phyloP scores from a whole-genome alignment of 257 asterid genomes.

The Haberlea rhodopensis region DNA sequence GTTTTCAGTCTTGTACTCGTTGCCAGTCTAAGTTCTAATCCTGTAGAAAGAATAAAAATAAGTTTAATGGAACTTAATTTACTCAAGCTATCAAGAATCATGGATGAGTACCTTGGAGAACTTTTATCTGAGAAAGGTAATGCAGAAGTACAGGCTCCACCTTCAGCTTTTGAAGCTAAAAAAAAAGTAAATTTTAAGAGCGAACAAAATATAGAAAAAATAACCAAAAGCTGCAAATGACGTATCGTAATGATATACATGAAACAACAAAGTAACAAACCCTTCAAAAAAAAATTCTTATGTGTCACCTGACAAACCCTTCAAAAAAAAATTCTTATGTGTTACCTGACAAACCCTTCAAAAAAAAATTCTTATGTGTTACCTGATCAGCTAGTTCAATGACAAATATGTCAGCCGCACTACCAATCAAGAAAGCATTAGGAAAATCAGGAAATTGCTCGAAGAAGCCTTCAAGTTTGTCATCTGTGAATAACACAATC shows the following conservation, averaged over 20 bases:
- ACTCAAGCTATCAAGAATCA: constrained; percentile 10
- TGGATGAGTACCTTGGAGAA: constrained; percentile 58
- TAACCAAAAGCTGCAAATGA: not conserved
- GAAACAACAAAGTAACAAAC: constrained; percentile 1
- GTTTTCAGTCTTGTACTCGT: constrained; percentile 89
- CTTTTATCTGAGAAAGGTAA: constrained; percentile 75
- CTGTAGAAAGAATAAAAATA: constrained; percentile 37
- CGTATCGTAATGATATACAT: not conserved
- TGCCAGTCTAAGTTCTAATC: constrained; percentile 80
- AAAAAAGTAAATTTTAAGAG: constrained; percentile 10
- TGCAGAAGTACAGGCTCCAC: constrained; percentile 96
- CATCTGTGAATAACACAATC: constrained; percentile 46
- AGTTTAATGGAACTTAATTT: not conserved
- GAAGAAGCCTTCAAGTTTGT: constrained; percentile 69
- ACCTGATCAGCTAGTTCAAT: constrained; percentile 94
- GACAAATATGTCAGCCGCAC: constrained; percentile 74
- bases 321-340: no score
- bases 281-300: no score
- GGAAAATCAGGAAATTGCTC: constrained; percentile 82
- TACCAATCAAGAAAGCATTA: constrained; percentile 82
- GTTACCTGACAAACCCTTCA: no score
- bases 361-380: constrained; percentile 10
- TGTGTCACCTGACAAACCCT: constrained; percentile 76
- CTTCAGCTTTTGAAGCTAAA: constrained; percentile 88
- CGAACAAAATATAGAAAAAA: not conserved